Base-by-base conservation (phyloP, 352 stramenopile genomes). In the Globisporangium paddicum region DNA sequence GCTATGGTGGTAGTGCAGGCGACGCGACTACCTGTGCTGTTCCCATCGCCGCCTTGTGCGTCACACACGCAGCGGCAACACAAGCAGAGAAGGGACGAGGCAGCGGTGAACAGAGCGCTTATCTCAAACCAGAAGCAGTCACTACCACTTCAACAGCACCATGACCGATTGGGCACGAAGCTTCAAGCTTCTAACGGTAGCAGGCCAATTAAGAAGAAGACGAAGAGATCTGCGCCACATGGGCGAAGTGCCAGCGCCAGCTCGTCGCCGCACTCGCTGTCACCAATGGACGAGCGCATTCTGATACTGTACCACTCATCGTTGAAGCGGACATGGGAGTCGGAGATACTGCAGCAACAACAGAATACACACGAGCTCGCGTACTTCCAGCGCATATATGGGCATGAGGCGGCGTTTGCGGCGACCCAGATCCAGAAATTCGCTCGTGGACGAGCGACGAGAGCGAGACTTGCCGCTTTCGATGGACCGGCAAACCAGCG, bases 281-380 rank as follows among this genome's bases (percentile, higher is more conserved):
- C 70, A 11, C 56, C 61, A 0, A 56, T 90, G 42, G 78, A 90
- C 21, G 74, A 89, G 58, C 76, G 74, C 2, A 68, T 90, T 32
- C 42, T 90, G 25, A 73, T 87, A 41, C 46, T 90, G 30, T 88
- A 81, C 34, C 78, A 82, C 38, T 88, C 81, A 10, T 72, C 76
- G 3, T 68, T 90, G 34, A 74, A 75, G 54, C 73, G 55, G 0
- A 55, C 68, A 14, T 72, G 66, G 67, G 35, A 30, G 11, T 28
- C 46, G 14, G 28, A 51, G 19, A 44, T 8, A 8, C 18, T 16
- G 8, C 11, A 58, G 25, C 32, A 32, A 23, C 41, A n/a, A 18
- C 37, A 32, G 28, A 44, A 13, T 30, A 28, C 42, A 14, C 46
- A 49, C 7, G 16, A 19, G n/a, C 7, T 41, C 0, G n/a, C 3